Percentiles rank a stretch among this genome's conserved stretches.
phyloP scores from a whole-genome alignment of 257 asterid genomes.

The Penstemon barbatus region DNA sequence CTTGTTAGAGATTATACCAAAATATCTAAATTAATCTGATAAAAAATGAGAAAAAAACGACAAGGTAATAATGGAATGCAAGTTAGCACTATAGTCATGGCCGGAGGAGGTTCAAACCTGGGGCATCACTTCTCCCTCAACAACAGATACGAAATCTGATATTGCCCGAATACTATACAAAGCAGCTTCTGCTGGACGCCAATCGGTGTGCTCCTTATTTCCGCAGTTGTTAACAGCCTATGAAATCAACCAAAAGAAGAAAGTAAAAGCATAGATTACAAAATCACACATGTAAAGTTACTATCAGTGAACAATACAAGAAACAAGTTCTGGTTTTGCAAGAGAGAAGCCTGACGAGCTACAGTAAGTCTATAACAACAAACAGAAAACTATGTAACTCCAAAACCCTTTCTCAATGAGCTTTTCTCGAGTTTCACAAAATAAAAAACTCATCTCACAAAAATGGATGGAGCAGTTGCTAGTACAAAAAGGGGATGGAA shows the following conservation, averaged over 20 bases:
- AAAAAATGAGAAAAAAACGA: slow-evolving; percentile 6
- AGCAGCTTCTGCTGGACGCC: slow-evolving; percentile 99
- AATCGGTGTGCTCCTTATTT: slow-evolving; percentile 55
- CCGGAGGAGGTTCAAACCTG: slow-evolving; percentile 59
- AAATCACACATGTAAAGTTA: neutral
- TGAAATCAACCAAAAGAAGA: slow-evolving; percentile 25
- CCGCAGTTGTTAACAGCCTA: slow-evolving; percentile 66
- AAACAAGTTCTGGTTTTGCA: neutral
- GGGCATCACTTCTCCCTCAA: slow-evolving; percentile 88
- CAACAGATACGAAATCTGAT: slow-evolving; percentile 77
- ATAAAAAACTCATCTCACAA: no score
- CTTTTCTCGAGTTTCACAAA: no score
- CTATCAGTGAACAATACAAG: neutral
- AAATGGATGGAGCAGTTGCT: slow-evolving; percentile 19
- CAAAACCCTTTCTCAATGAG: no score
- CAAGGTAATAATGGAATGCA: slow-evolving; percentile 18
- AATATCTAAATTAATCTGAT: neutral
- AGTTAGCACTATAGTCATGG: slow-evolving; percentile 14
- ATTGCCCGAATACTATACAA: slow-evolving; percentile 88
- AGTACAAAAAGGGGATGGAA: neutral
- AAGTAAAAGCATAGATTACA: slow-evolving; percentile 14
- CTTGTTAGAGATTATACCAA: slow-evolving; percentile 5
- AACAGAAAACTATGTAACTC: no score
- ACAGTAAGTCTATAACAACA: neutral
- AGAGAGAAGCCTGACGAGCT: slow-evolving; percentile 1